These are phyloP conservation scores for Golubevia sp. DNA, from an alignment of 1,284 basidiomycete species.

Conservation along the genomic window DNA sequence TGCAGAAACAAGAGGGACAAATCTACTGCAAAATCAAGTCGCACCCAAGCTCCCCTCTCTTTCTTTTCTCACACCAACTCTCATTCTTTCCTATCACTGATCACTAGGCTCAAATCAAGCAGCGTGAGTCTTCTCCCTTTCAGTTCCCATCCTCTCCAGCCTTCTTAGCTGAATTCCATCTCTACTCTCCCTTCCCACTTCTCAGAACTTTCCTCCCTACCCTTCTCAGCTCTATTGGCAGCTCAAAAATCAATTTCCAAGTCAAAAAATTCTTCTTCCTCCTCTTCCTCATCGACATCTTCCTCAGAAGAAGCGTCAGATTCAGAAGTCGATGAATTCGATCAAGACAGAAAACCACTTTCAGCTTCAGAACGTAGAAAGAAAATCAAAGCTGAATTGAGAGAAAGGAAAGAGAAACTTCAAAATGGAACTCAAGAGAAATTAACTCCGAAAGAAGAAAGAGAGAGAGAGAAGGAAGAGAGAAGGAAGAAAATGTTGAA, in stretches of 20 bases:
- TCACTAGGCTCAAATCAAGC: too few species aligned
- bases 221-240: conserved; percentile 33
- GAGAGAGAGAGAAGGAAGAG: conserved; percentile 17
- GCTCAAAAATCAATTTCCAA: conserved; percentile 9
- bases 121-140: too few species aligned
- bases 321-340: conserved; percentile 36
- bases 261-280: neutral
- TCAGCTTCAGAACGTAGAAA: conserved; percentile 10
- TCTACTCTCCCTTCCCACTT: too few species aligned
- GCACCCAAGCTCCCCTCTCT: neutral
- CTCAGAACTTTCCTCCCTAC: conserved; percentile 11
- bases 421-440: conserved; percentile 8
- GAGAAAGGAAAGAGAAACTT: neutral
- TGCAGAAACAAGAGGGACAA: too few species aligned
- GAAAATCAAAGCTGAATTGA: conserved; percentile 1
- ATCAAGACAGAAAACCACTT: conserved; percentile 8
- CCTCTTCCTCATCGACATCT: too few species aligned
- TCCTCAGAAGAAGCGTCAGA: conserved; percentile 1
- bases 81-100: too few species aligned
- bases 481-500: conserved; percentile 12
- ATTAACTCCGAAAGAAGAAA: conserved; percentile 11
- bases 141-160: too few species aligned
- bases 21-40: too few species aligned
- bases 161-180: too few species aligned
- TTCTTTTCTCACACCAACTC: neutral